Base-by-base conservation (phyloP, 208 protist genomes). In the Trypanosoma cruzi region DNA sequence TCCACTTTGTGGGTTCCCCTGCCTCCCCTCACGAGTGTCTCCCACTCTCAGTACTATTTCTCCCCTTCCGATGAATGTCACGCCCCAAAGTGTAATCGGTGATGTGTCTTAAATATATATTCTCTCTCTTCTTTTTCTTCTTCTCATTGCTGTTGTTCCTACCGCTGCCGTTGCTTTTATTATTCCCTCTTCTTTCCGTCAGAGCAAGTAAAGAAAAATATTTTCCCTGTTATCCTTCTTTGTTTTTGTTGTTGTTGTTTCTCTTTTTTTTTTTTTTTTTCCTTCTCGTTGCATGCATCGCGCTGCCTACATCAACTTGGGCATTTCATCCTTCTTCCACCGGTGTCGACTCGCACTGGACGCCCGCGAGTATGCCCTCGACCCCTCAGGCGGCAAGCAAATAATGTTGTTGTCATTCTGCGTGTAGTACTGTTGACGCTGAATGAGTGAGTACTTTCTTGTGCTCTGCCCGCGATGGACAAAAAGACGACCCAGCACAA, bases 351-450 rank as follows among this genome's bases (percentile, higher is more conserved):
- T 14, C 18, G n/a, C 29, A 24, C 32, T 44, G 28, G 48, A 32
- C 31, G 49, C 4, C 13, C 29, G 28, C 13, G 46, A 42, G 0
- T 20, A 13, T 20, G 20, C 0, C n/a, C 11, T 42, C 20, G 37
- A 20, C n/a, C 24, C 16, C 22, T 10, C 22, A 5, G 78, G 65
- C 57, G 67, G 48, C n/a, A 56, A 22, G 55, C 77, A 79, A 4
- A 88, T 59, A 60, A 95, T 62, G 58, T 95, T 95, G 56, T 79
- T 79, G 57, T 95, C 90, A 66, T 86, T 95, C 78, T 93, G 87
- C 26, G 90, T 92, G 67, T 92, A 95, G 72, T 93, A 93, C 77
- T 92, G 87, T 60, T 95, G 90, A 8, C 90, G 80, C 64, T 92
- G 80, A 75, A 95, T 85, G 37, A 95, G 73, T 18, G 65, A 72